Percentiles rank a stretch among this genome's conserved stretches.
Evolutionary conservation across 192 early-diverging fungal species (phyloP).

Genomic region (Martensiomyces pterosporus): DNA sequence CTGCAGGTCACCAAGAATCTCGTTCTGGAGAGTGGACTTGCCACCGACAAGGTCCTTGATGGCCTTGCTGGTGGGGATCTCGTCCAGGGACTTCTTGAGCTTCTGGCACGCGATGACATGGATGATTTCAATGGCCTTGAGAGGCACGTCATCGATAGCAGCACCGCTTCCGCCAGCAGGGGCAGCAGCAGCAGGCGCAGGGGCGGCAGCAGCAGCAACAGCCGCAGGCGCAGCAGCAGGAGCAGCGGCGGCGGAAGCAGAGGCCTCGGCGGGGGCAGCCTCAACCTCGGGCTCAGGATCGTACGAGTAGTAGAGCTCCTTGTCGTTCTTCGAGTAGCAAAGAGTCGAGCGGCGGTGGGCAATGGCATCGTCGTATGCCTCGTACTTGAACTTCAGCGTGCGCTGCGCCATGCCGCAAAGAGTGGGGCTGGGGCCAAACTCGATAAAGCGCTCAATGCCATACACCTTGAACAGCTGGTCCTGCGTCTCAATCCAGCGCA

Average conservation of each 20-base stretch:
- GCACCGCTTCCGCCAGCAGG: conserved; percentile 45
- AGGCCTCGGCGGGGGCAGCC: conserved; percentile 42
- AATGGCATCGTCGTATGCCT: conserved; percentile 91
- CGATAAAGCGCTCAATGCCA: conserved; percentile 83
- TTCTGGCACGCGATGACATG: conserved; percentile 85
- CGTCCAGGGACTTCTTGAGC: conserved; percentile 83
- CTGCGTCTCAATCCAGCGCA: conserved; percentile 97
- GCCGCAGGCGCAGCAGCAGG: conserved; percentile 52
- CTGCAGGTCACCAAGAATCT: conserved; percentile 87
- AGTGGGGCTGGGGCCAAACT: conserved; percentile 87
- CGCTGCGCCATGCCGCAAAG: conserved; percentile 90
- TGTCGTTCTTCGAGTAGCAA: conserved; percentile 82
- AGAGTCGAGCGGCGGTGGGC: conserved; percentile 85
- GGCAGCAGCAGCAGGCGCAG: conserved; percentile 51
- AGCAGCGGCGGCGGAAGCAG: conserved; percentile 42
- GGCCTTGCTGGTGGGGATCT: conserved; percentile 66
- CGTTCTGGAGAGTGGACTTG: conserved; percentile 93
- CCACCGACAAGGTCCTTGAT: conserved; percentile 89
- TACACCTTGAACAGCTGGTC: conserved; percentile 84
- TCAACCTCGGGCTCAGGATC: conserved; percentile 64
- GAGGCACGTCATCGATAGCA: conserved; percentile 70
- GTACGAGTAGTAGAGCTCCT: conserved; percentile 92
- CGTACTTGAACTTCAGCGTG: conserved; percentile 95
- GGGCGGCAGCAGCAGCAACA: conserved; percentile 52
- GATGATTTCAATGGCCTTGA: conserved; percentile 80